Evolutionary conservation across 768 basidiomycete genomes (phyloP), one percentile per base, ranked within the genome.

Genomic region (Lentinula aciculospora): DNA sequence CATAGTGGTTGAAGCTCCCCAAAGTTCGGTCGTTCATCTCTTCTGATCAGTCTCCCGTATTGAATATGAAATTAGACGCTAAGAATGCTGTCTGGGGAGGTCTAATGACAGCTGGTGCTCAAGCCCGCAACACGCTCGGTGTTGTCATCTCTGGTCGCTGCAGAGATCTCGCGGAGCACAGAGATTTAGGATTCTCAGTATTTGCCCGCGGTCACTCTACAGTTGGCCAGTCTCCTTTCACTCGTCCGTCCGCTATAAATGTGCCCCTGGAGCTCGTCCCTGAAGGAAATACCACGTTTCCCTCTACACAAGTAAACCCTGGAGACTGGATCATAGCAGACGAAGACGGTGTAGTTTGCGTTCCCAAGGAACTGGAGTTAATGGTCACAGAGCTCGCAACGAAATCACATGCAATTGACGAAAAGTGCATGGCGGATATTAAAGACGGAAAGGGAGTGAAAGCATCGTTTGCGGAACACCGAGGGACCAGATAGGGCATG

Each of bases 71-170:
- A 45, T 46, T 67, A 87, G 90, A 84, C 56, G 74, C 78, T 27
- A 88, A 87, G 70, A 88, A 85, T 63, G 92, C 92, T 3, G 89
- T 93, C 5, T 96, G 94, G 94, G 93, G 94, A 23, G 93, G 94
- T 19, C 82, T 92, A 49, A 92, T 94, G 92, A 85, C 91, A 10
- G 89, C 90, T 0, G 91, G 91, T 21, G 93, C 93, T 1, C 81
- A 84, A 65, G 80, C 82, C 12, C 83, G 86, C 57, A 80, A 80
- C 19, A 85, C 84, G 12, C 73, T 75, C 23, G 94, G 91, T 10
- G 91, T 88, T 46, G 75, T 96, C 40, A 87, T 96, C 59, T 89
- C 87, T 44, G 92, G 92, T 9, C 82, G 92, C 15, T 92, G 89
- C 71, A 81, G 94, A 65, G 94, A 98, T 71, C 68, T 94, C 12